Base-by-base conservation (phyloP, 352 stramenopile genomes). In the Globisporangium acanthophoron region DNA sequence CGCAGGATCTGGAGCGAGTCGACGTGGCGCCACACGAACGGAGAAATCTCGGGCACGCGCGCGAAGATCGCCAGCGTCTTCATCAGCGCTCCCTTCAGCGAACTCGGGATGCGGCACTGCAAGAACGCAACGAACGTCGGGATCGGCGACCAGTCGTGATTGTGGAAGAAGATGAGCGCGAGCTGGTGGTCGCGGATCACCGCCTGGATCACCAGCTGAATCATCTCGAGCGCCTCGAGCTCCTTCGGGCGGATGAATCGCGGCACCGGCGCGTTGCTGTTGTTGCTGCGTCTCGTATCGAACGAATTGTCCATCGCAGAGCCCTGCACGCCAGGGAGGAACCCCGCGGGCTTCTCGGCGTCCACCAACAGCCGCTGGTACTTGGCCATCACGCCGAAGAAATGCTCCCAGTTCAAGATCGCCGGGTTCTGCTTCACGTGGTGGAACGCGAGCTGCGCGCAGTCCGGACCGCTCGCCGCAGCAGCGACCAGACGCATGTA, bases 381-480 rank as follows among this genome's bases (percentile, higher is more conserved):
- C 61, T 92, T 94, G 43, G 76, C 65, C 78, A 94, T 92, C 12
- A 91, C 85, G 2, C 60, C 65, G 59, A 94, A 94, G 40, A 92
- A 94, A 18, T 92, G 82, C 59, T 92, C 80, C 85, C 85, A 94
- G 54, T 74, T 88, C 46, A 94, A 59, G 37, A 90, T 71, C 27
- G 73, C 59, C 8, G 85, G 85, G 65, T 92, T 94, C 52, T 89
- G 80, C 70, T 94, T 94, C 44, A 94, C 76, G 64, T 94, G 85
- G 54, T 90, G 81, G 67, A 92, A 94, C 56, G 85, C 82, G 20
- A 79, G 66, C 56, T 91, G 78, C 12, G 82, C 82, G 56, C 83
- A 90, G 24, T 88, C 80, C 16, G 75, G 73, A 46, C 85, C 82
- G 35, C 75, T 78, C 11, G 80, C 80, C 16, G 78, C 76, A 12